Evolutionary conservation across 2,329 filamentous ascomycete genomes (phyloP).

Genomic region (Paracorniculantispora psalliotae): DNA sequence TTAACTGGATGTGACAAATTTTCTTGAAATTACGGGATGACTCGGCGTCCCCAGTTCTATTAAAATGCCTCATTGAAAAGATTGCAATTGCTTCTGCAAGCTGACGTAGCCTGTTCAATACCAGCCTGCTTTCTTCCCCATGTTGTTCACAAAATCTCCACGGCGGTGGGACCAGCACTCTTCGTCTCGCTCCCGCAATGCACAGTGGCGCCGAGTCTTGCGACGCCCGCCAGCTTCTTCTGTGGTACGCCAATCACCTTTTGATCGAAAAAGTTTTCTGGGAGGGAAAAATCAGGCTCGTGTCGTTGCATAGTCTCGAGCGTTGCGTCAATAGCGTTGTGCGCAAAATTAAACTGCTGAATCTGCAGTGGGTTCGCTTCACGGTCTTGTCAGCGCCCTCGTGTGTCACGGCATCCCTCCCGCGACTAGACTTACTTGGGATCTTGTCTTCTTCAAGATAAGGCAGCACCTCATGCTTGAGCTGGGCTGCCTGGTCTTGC

Average conservation of each 20-base stretch:
- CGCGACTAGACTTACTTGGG: conserved; percentile 24
- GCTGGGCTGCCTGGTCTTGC: conserved; percentile 25
- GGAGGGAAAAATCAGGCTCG: conserved; percentile 18
- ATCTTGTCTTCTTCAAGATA: conserved; percentile 25
- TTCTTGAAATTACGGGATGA: not conserved
- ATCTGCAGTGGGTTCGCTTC: conserved; percentile 10
- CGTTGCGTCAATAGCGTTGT: conserved; percentile 19
- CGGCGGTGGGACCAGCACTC: not conserved
- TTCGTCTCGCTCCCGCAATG: not conserved
- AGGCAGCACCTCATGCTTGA: conserved; percentile 24
- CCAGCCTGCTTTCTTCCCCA: not conserved
- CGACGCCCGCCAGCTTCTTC: not conserved
- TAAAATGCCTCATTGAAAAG: not conserved
- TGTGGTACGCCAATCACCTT: conserved; percentile 15
- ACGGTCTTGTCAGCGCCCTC: not conserved
- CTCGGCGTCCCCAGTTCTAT: not conserved
- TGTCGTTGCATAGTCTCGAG: conserved; percentile 18
- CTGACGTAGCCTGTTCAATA: not conserved
- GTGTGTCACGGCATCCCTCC: no score
- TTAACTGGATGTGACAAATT: not conserved
- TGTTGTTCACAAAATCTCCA: not conserved
- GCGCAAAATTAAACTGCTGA: conserved; percentile 18
- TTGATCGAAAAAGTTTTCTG: conserved; percentile 20
- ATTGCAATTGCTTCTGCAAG: not conserved
- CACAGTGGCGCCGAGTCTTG: not conserved